These are phyloP conservation scores for Vinca minor DNA, from an alignment of 257 asterid genomes.

Conservation along the genomic window DNA sequence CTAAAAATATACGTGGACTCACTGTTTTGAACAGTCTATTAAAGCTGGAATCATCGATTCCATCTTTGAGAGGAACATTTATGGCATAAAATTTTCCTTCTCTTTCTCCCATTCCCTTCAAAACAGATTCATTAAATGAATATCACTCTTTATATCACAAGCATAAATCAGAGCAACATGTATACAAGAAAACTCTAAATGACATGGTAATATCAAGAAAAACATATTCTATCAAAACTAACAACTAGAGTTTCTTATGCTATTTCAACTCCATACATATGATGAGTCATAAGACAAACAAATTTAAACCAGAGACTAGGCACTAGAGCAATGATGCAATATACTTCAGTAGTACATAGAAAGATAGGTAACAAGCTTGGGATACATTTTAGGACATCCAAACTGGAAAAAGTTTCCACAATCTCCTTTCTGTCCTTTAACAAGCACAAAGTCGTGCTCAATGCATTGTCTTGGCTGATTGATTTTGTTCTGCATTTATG, in stretches of 20 bases:
- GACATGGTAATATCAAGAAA: background rate
- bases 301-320: background rate
- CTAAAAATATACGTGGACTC: conserved; percentile 11
- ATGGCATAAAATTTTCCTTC: conserved; percentile 93
- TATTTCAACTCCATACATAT: background rate
- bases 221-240: background rate
- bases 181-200: background rate
- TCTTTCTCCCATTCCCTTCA: conserved; percentile 93
- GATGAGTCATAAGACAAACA: background rate
- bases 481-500: too few relatives aligned
- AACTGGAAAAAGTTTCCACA: background rate
- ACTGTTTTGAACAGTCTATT: conserved; percentile 79
- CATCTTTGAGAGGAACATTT: conserved; percentile 94
- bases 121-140: conserved; percentile 19
- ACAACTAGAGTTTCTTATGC: background rate
- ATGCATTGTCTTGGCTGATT: too few relatives aligned
- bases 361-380: background rate
- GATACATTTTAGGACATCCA: background rate
- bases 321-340: background rate
- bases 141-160: background rate
- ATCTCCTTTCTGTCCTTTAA: background rate
- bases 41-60: conserved; percentile 88
- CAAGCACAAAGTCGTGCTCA: background rate
- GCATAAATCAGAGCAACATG: background rate
- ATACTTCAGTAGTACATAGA: background rate